These are phyloP conservation scores for Agaricus sinodeliciosus DNA, from an alignment of 768 basidiomycete species.

Conservation along the genomic window DNA sequence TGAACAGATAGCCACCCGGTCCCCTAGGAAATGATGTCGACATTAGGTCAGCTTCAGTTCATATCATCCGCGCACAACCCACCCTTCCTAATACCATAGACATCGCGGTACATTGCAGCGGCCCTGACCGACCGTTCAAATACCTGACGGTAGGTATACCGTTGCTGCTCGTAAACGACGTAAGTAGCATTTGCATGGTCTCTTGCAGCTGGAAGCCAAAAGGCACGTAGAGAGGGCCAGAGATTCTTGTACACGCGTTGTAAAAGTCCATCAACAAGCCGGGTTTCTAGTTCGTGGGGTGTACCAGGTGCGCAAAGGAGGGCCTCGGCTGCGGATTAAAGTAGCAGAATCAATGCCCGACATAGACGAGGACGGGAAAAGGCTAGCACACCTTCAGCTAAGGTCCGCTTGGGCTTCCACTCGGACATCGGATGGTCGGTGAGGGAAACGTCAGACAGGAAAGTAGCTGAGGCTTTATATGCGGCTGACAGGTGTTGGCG, in stretches of 20 bases:
- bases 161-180: slow-evolving; percentile 42
- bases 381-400: slow-evolving; percentile 20
- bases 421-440: slow-evolving; percentile 14
- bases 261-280: slow-evolving; percentile 35
- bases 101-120: slow-evolving; percentile 27
- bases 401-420: slow-evolving; percentile 26
- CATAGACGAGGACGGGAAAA: slow-evolving; percentile 2
- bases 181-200: slow-evolving; percentile 34
- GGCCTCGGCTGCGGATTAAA: slow-evolving; percentile 21
- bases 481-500: background rate
- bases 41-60: background rate
- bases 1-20: slow-evolving; percentile 39
- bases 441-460: background rate
- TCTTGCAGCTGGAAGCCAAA: slow-evolving; percentile 36
- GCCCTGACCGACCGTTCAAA: slow-evolving; percentile 29
- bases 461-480: background rate
- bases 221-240: slow-evolving; percentile 39
- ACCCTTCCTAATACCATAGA: slow-evolving; percentile 47
- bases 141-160: slow-evolving; percentile 35
- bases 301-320: slow-evolving; percentile 33
- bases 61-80: background rate
- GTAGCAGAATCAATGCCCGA: background rate
- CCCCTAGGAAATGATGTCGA: slow-evolving; percentile 18
- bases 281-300: slow-evolving; percentile 35
- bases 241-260: slow-evolving; percentile 48